Base-by-base conservation (phyloP, 148 eudicot genomes). In the Heliosperma pusillum region DNA sequence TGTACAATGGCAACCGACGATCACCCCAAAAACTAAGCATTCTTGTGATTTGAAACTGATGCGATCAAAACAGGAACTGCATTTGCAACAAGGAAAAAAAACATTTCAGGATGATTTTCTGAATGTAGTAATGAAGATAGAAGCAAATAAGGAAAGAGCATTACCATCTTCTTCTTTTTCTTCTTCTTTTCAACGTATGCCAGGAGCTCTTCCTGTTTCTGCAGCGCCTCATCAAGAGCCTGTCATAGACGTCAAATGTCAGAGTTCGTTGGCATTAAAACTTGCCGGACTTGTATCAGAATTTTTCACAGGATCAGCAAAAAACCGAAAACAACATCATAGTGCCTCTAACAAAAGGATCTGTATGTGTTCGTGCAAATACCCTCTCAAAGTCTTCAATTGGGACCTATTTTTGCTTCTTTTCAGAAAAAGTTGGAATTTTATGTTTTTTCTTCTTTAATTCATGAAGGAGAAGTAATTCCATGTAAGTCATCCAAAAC, bases 161-260 rank as follows among this genome's bases (percentile, higher is more conserved):
- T 22, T 84, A 84, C 86, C 87, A 85, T 85, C 90, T 87, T 93
- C 90, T 87, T 92, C 91, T 90, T 93, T 77, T 89, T 90, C 82
- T 91, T 93, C 83, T 87, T 94, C 87, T 94, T 94, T 72, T 92
- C 98, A 13, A 95, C 26, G 63, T 77, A 86, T 15, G 93, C 90
- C 44, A 88, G 17, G 76, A 95, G 87, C 81, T 95, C 91, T 55
- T 63, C 82, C 73, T 95, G 98, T 66, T 55, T 80, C 13, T 66
- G 78, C 70, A 86, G 77, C 44, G 93, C 82, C 78, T 89, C 91
- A 58, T 90, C 92, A n/a, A 95, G 90, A 78, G 86, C 89, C 98
- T 95, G 89, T 85, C 78, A 69, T 21, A 56, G 56, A 47, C 64
- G 45, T 44, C 24, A 57, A 20, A 76, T 21, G n/a, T 68, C 44